Base-by-base conservation (phyloP, 192 early-diverging fungal species). In the Coemansia reversa region DNA sequence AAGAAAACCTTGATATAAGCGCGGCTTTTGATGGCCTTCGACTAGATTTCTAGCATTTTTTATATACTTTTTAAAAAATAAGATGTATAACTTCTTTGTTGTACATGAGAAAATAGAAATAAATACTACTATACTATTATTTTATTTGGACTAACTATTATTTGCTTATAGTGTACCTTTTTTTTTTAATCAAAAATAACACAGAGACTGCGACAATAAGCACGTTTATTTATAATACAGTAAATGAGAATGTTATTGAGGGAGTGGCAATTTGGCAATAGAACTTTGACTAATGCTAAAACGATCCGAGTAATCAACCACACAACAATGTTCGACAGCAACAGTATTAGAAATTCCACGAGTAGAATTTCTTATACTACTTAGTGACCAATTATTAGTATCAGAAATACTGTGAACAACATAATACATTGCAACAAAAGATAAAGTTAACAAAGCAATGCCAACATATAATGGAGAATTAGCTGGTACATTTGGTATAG, bases 371-470 rank as follows among this genome's bases (percentile, higher is more conserved):
- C 22, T 27, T 28, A 65, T 55, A 29, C 28, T 12, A 14, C 27
- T 32, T 48, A 70, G 42, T 42, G 62, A 63, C 69, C 69, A 70
- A 32, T 63, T 55, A 42, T 70, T 70, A 0, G 69, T 70, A 12
- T 70, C 69, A 0, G 62, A 32, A 5, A 70, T 70, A 9, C 47
- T 4, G 28, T 53, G 42, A 11, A 70, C 69, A 7, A 70, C 62
- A 18, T 55, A 45, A 7, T 59, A 54, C 69, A 70, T 59, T 28
- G 29, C 28, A 12, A 35, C 55, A 25, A 55, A 63, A 7, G 56
- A 63, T 16, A 55, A 7, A 1, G 55, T 58, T 3, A 63, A 35
- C 39, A 70, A 1, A 0, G 23, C 69, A 16, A 51, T 50, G 5
- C 69, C 69, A 11, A 70, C 57, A 55, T 65, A 70, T 25, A 65